Conservation (phyloP, 495 filamentous ascomycete genomes). For the Penicillium nucicola region DNA sequence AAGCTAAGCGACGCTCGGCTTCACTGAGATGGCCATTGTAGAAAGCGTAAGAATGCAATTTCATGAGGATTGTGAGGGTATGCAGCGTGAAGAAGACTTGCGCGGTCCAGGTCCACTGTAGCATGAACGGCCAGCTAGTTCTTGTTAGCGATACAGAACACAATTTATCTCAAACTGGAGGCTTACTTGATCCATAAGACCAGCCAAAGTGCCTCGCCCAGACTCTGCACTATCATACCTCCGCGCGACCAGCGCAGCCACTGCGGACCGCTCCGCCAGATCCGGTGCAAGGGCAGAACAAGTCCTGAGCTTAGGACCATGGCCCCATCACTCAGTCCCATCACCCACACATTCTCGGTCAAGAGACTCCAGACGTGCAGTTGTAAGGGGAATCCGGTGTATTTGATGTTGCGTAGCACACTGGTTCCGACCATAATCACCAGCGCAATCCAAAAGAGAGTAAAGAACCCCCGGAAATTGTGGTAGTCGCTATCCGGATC, state of each 20-base stretch:
- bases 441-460: slow-evolving; percentile 94
- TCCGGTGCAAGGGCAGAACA: slow-evolving; percentile 68
- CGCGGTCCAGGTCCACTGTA: slow-evolving; percentile 91
- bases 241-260: slow-evolving; percentile 68
- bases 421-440: slow-evolving; percentile 96
- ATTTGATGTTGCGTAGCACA: slow-evolving; percentile 86
- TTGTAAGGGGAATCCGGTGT: slow-evolving; percentile 81
- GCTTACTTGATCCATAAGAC: slow-evolving; percentile 74
- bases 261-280: slow-evolving; percentile 55
- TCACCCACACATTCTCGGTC: slow-evolving; percentile 80
- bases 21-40: slow-evolving; percentile 95
- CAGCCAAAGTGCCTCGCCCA: slow-evolving; percentile 79
- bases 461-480: slow-evolving; percentile 96
- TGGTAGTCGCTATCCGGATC: slow-evolving; percentile 88
- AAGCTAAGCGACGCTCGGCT: slow-evolving; percentile 71
- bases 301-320: slow-evolving; percentile 78
- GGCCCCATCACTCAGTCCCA: slow-evolving; percentile 74
- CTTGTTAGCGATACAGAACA: slow-evolving; percentile 16
- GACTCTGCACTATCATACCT: slow-evolving; percentile 77
- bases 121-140: slow-evolving; percentile 71
- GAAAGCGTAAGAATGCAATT: slow-evolving; percentile 97
- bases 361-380: slow-evolving; percentile 85
- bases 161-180: neutral
- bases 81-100: slow-evolving; percentile 95
- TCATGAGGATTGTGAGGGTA: slow-evolving; percentile 89